Percentiles rank a stretch among this genome's conserved stretches.
These are phyloP conservation scores for Polygonum maritimum DNA, from an alignment of 148 eudicot species.

Conservation along the genomic window DNA sequence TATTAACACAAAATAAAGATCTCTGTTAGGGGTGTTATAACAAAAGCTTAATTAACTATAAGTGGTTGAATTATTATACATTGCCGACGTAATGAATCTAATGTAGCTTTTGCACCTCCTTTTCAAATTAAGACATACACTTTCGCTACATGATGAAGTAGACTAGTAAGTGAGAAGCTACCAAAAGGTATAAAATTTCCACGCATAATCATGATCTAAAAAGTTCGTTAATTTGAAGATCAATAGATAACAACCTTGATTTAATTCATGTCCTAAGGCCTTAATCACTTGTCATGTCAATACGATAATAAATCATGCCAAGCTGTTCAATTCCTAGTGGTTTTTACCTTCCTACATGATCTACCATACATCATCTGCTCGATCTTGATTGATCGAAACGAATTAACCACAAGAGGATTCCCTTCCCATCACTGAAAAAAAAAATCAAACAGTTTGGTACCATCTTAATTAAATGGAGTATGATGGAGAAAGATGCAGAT, in stretches of 20 bases:
- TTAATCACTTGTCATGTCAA: neutral
- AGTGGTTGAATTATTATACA: too few species aligned
- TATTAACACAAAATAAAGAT: too few species aligned
- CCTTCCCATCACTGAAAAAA: neutral
- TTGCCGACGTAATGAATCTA: neutral
- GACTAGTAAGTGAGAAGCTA: neutral
- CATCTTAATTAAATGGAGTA: neutral
- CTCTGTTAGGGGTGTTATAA: too few species aligned
- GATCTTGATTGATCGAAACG: neutral
- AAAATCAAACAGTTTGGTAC: neutral
- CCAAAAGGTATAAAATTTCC: neutral
- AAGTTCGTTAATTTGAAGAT: neutral
- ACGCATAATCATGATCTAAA: neutral
- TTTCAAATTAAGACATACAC: neutral
- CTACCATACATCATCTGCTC: neutral
- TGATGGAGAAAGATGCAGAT: neutral
- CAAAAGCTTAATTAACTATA: too few species aligned
- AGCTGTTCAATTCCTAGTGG: neutral
- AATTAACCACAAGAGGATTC: neutral
- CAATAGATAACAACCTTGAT: constrained; percentile 1
- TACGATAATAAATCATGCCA: neutral
- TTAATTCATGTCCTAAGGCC: neutral
- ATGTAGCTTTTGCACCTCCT: neutral
- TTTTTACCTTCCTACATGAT: too few species aligned
- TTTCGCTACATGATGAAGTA: neutral